phyloP scores from a whole-genome alignment of 352 stramenopile genomes.

The Pythium brassicae region DNA sequence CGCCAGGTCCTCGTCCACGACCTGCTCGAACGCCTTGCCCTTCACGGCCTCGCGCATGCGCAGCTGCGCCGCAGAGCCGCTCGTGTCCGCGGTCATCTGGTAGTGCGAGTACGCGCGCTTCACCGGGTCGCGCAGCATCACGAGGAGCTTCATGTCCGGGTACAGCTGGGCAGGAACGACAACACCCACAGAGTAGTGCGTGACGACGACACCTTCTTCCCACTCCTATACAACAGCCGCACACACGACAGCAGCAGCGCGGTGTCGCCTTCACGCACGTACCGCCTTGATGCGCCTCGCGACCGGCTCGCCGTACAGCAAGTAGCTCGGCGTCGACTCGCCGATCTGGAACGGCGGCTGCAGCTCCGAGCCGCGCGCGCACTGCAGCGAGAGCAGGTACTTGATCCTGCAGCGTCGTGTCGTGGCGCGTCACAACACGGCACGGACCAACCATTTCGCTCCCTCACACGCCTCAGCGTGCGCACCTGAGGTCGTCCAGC shows the following conservation, averaged over 20 bases:
- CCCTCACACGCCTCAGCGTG: too few species aligned
- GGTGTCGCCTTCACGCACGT: slow-evolving; percentile 54
- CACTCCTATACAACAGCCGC: too few species aligned
- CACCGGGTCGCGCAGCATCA: slow-evolving; percentile 93
- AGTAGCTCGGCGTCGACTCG: slow-evolving; percentile 82
- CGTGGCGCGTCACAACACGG: too few species aligned
- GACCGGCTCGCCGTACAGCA: slow-evolving; percentile 56
- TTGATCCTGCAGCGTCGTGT: slow-evolving; percentile 27
- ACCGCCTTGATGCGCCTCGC: slow-evolving; percentile 37
- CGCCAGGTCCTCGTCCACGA: slow-evolving; percentile 84
- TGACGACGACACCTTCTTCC: background rate
- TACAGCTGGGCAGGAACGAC: slow-evolving; percentile 38
- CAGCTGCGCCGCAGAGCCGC: slow-evolving; percentile 80
- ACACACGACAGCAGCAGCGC: slow-evolving; percentile 87
- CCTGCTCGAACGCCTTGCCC: slow-evolving; percentile 81
- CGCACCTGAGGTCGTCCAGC: slow-evolving; percentile 40
- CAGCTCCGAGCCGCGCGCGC: slow-evolving; percentile 18
- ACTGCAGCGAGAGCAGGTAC: slow-evolving; percentile 50
- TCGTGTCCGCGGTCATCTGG: slow-evolving; percentile 89
- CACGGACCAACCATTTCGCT: too few species aligned
- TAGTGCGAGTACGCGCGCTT: slow-evolving; percentile 90
- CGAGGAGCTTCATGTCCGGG: slow-evolving; percentile 73
- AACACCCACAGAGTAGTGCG: background rate
- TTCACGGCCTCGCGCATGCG: slow-evolving; percentile 64
- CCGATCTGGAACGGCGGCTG: slow-evolving; percentile 79